phyloP scores from a whole-genome alignment of 352 stramenopile genomes.

The Phytophthora quininea region DNA sequence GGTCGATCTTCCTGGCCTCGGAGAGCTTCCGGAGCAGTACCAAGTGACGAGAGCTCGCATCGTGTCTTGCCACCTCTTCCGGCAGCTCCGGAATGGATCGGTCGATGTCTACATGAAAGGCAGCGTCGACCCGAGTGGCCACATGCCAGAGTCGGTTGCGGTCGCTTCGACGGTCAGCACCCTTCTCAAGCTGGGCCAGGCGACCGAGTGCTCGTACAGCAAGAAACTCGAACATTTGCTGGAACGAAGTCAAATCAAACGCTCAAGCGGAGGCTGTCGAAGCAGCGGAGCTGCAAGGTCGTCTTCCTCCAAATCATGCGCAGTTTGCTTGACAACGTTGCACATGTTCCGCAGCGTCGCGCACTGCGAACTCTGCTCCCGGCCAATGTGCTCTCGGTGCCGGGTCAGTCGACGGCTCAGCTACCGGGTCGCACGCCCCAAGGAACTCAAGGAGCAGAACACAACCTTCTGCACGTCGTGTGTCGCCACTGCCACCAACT shows the following conservation, averaged over 20 bases:
- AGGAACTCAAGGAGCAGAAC: slow-evolving; percentile 44
- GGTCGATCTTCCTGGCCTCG: slow-evolving; percentile 49
- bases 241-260: slow-evolving; percentile 35
- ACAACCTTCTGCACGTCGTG: slow-evolving; percentile 61
- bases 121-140: slow-evolving; percentile 46
- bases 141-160: slow-evolving; percentile 44
- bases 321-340: slow-evolving; percentile 30
- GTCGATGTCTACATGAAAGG: slow-evolving; percentile 66
- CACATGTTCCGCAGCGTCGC: slow-evolving; percentile 36
- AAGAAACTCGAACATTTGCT: slow-evolving; percentile 72
- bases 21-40: slow-evolving; percentile 54
- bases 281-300: slow-evolving; percentile 5
- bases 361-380: slow-evolving; percentile 43
- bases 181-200: slow-evolving; percentile 40
- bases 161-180: slow-evolving; percentile 46
- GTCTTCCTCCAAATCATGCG: slow-evolving; percentile 19
- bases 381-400: slow-evolving; percentile 43
- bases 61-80: slow-evolving; percentile 55
- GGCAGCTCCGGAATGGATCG: slow-evolving; percentile 33
- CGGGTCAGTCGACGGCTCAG: slow-evolving; percentile 48
- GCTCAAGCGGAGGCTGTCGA: slow-evolving; percentile 8
- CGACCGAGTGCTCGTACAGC: slow-evolving; percentile 55
- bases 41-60: slow-evolving; percentile 55
- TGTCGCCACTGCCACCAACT: slow-evolving; percentile 38
- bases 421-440: slow-evolving; percentile 41